These are phyloP conservation scores for Hyphodiscus sp. DNA, from an alignment of 2,329 filamentous ascomycete species.

Conservation along the genomic window DNA sequence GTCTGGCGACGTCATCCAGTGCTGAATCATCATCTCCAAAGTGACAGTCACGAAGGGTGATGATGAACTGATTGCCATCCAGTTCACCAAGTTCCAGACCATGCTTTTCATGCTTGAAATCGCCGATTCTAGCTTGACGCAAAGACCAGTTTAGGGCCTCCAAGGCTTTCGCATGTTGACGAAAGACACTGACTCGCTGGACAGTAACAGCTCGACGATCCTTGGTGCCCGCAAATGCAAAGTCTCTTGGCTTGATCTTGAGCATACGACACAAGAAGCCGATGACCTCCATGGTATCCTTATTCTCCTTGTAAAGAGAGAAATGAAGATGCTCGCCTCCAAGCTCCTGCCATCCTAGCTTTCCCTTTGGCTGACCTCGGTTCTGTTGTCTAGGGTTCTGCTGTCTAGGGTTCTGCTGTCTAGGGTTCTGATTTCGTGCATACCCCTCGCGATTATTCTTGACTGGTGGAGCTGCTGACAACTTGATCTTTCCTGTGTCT, in stretches of 20 bases:
- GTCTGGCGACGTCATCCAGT: slow-evolving; percentile 42
- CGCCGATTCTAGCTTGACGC: slow-evolving; percentile 60
- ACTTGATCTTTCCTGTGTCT: slow-evolving; percentile 47
- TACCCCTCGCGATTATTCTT: slow-evolving; percentile 5
- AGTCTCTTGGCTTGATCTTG: slow-evolving; percentile 51
- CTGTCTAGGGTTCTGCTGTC: slow-evolving; percentile 4
- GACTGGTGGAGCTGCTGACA: slow-evolving; percentile 37
- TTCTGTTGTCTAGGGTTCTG: slow-evolving; percentile 10
- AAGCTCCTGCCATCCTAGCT: slow-evolving; percentile 56
- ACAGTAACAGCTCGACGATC: slow-evolving; percentile 64
- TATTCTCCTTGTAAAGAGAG: slow-evolving; percentile 70
- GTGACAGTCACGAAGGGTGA: slow-evolving; percentile 80
- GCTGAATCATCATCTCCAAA: slow-evolving; percentile 40
- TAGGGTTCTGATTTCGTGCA: slow-evolving; percentile 10
- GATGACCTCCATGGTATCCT: slow-evolving; percentile 57
- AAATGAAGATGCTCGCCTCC: slow-evolving; percentile 69
- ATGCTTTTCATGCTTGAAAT: slow-evolving; percentile 69
- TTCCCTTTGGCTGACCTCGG: slow-evolving; percentile 28
- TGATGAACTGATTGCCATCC: slow-evolving; percentile 84
- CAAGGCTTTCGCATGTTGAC: slow-evolving; percentile 56
- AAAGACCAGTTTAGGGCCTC: slow-evolving; percentile 57
- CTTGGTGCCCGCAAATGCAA: slow-evolving; percentile 67
- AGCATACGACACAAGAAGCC: slow-evolving; percentile 52
- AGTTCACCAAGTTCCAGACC: slow-evolving; percentile 79
- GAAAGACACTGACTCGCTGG: slow-evolving; percentile 57